Conservation (phyloP, 1,139 yeast genomes). For the Suhomyces chickasaworum region DNA sequence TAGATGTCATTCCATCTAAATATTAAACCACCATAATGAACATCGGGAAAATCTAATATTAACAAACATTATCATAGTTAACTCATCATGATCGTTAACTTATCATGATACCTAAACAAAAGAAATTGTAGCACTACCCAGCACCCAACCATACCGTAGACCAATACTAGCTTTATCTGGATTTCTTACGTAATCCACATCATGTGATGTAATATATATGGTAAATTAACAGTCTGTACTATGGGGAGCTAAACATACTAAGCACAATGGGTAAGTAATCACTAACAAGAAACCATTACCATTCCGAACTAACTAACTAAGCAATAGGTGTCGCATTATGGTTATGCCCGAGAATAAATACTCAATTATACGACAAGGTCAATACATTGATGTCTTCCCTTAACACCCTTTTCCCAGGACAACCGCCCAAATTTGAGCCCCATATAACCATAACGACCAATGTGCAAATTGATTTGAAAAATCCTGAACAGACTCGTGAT, state of each 20-base stretch:
- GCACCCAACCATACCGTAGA: no score
- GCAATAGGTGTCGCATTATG: constrained; percentile 63
- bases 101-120: no score
- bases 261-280: constrained; percentile 12
- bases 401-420: constrained; percentile 70
- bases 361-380: constrained; percentile 58
- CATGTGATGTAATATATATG: background rate
- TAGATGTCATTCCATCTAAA: constrained; percentile 51
- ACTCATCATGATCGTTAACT: no score
- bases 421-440: constrained; percentile 67
- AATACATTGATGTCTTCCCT: constrained; percentile 63
- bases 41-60: no score
- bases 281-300: background rate
- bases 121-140: no score
- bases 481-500: constrained; percentile 43
- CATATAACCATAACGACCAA: constrained; percentile 75
- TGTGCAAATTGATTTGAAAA: constrained; percentile 44
- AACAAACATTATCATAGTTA: background rate
- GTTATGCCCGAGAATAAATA: constrained; percentile 67
- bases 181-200: no score
- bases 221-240: no score
- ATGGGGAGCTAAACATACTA: no score
- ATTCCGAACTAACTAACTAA: constrained; percentile 13
- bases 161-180: no score
- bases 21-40: constrained; percentile 29